Conservation (phyloP, 805 yeast genomes). For the Priceomyces haplophilus region DNA sequence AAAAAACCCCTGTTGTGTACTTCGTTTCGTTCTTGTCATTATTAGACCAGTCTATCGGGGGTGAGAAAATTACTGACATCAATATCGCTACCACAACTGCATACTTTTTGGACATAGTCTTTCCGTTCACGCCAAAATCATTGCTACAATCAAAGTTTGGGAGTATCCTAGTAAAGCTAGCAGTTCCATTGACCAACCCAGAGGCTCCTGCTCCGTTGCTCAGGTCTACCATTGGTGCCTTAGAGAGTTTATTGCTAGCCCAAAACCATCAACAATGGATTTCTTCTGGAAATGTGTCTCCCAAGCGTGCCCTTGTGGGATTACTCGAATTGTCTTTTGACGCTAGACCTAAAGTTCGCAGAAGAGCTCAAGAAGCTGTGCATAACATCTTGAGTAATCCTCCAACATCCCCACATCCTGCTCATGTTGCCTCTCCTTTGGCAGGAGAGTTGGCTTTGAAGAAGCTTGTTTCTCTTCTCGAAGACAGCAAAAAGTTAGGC, state of each 20-base stretch:
- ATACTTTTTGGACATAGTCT: conserved; percentile 75
- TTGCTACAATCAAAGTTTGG: conserved; percentile 72
- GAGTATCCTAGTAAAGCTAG: conserved; percentile 73
- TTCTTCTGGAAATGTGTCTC: conserved; percentile 56
- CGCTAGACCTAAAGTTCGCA: conserved; percentile 91
- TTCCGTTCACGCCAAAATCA: conserved; percentile 68
- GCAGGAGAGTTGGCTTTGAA: conserved; percentile 69
- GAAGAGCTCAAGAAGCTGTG: conserved; percentile 92
- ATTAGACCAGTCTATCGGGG: conserved; percentile 63
- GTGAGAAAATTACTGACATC: conserved; percentile 53
- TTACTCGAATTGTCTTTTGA: conserved; percentile 76
- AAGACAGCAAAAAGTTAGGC: conserved; percentile 25
- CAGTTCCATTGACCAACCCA: conserved; percentile 70
- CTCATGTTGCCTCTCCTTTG: conserved; percentile 71
- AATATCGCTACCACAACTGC: conserved; percentile 71
- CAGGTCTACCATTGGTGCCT: conserved; percentile 79
- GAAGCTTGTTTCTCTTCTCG: conserved; percentile 47
- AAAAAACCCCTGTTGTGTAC: conserved; percentile 72
- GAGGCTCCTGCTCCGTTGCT: conserved; percentile 77
- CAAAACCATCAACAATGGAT: conserved; percentile 82
- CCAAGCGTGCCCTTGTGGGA: conserved; percentile 78
- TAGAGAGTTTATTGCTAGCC: conserved; percentile 73
- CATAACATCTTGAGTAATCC: conserved; percentile 57
- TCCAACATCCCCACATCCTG: conserved; percentile 73
- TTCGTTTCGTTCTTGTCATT: conserved; percentile 80